phyloP scores from a whole-genome alignment of 169 alveolate genomes.

The Plasmodium ovale region DNA sequence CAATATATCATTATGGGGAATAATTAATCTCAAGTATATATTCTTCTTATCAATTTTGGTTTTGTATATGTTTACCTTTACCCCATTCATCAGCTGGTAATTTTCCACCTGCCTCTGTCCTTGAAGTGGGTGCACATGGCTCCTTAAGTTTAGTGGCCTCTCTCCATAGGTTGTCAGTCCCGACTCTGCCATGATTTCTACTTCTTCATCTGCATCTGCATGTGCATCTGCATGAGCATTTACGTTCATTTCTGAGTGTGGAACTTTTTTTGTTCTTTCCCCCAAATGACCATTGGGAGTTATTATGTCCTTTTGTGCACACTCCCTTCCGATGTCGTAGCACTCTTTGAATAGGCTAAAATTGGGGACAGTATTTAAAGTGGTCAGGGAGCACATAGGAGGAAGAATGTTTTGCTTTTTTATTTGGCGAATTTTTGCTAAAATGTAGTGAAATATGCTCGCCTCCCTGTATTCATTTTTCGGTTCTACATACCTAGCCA shows the following conservation, averaged over 20 bases:
- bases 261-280: too few species aligned
- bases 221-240: neutral
- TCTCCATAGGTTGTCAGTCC: neutral
- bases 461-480: neutral
- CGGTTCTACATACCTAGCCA: constrained; percentile 20
- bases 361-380: constrained; percentile 14
- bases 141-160: constrained; percentile 7
- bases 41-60: constrained; percentile 58
- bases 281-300: too few species aligned
- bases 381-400: neutral
- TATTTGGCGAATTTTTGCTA: constrained; percentile 7
- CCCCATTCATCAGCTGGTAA: constrained; percentile 46
- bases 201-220: neutral
- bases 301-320: neutral
- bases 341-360: constrained; percentile 12
- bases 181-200: too few species aligned
- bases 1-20: constrained; percentile 68
- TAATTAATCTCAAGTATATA: constrained; percentile 48
- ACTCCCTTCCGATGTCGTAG: neutral
- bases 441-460: constrained; percentile 17
- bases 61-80: constrained; percentile 54
- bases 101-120: constrained; percentile 42
- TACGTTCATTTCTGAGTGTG: neutral
- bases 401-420: neutral
- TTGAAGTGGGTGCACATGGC: constrained; percentile 3